phyloP scores from a whole-genome alignment of 805 yeast species.

The Candida railenensis region DNA sequence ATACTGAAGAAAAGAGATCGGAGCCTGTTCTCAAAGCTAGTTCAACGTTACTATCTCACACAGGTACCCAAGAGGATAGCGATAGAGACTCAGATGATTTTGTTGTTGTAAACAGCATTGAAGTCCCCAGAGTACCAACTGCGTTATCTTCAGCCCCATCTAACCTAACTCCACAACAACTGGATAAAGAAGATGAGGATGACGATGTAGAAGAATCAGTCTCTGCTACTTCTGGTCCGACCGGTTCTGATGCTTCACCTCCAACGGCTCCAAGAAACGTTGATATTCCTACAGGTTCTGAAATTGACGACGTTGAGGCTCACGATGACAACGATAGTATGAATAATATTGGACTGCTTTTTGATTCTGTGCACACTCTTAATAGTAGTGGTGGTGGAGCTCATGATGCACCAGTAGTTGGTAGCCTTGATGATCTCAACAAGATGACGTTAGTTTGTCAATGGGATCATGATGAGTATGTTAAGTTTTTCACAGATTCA shows the following conservation, averaged over 20 bases:
- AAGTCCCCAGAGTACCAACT: background rate
- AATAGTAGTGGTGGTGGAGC: conserved; percentile 1
- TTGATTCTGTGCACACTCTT: conserved; percentile 6
- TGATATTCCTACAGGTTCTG: background rate
- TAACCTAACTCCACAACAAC: conserved; percentile 9
- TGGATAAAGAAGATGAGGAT: conserved; percentile 28
- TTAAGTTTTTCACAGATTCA: conserved; percentile 51
- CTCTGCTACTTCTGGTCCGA: conserved; percentile 2
- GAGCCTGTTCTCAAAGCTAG: background rate
- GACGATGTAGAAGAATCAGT: conserved; percentile 22
- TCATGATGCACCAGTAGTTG: conserved; percentile 3
- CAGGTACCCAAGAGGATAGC: background rate
- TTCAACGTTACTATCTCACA: background rate
- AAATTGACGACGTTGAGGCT: background rate
- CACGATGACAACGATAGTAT: background rate
- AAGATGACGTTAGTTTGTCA: conserved; percentile 53
- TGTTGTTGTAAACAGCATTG: conserved; percentile 15
- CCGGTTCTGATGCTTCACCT: background rate
- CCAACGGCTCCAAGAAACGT: background rate
- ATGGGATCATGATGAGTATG: conserved; percentile 54
- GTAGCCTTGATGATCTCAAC: background rate
- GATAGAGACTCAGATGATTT: conserved; percentile 14
- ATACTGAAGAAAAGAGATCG: background rate
- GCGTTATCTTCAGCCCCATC: background rate
- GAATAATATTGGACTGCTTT: conserved; percentile 6